Evolutionary conservation across 768 basidiomycete species (phyloP), one percentile per base, ranked within the genome.

Genomic region (Suillus clintonianus): DNA sequence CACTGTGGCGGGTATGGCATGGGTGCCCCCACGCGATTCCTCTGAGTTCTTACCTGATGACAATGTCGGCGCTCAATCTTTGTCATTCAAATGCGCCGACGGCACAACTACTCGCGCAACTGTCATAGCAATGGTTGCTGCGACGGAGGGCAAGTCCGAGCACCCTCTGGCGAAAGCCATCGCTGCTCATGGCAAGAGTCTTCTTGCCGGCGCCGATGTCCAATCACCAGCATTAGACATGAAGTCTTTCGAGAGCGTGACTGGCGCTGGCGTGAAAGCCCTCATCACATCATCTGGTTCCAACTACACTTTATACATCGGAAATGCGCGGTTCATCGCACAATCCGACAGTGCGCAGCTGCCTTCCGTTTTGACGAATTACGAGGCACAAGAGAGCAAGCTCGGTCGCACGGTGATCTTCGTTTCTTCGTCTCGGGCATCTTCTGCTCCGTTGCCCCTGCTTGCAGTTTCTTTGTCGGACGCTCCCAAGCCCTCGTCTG

Each of bases 131-230:
- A 89, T 97, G 83, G 82, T 99, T 42, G 85, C 90, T 32, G 89
- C 90, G 1, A 89, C 94, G 0, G 97, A 99, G 75, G 89, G 91
- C 11, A 87, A 88, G 64, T 98, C 96, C 0, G 97, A 99, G 74
- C 97, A 99, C 72, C 97, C 97, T 2, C 86, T 99, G 24, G 97
- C 97, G 11, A 92, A 93, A 71, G 96, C 97, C 15, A 89, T 98
- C 55, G 93, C 96, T 5, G 77, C 84, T 0, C 91, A 94, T 72
- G 92, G 94, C 36, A 90, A 86, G 71, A 86, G 89, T 34, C 69
- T 87, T 0, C 74, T 94, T 13, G 77, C 79, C 15, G 69, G 72
- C 67, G 77, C 72, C 57, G 73, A 75, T 34, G 62, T 79, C 17
- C 70, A 80, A 9, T 72, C 81, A 0, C 85, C 89, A 0, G 80